Conservation (phyloP, 176 grass and related monocot genomes). For the Oryza longistaminata region DNA sequence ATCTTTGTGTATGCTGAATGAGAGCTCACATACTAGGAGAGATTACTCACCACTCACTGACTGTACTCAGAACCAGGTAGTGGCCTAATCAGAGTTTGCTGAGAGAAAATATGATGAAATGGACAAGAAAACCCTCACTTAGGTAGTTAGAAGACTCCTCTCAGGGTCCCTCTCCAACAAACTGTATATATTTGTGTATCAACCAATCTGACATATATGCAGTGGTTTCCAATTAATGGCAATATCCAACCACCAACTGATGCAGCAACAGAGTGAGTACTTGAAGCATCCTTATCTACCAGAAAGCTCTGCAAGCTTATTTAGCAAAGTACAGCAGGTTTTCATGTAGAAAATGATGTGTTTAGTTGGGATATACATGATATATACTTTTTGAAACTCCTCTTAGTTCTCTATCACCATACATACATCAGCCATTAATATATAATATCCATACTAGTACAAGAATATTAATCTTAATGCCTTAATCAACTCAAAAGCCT, state of each 20-base stretch:
- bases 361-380: conserved; percentile 7
- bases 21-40: conserved; percentile 26
- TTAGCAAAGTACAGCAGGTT: conserved; percentile 32
- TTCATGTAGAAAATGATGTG: conserved; percentile 27
- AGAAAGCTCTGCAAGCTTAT: conserved; percentile 41
- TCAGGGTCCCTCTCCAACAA: conserved; percentile 54
- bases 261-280: conserved; percentile 42
- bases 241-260: conserved; percentile 52
- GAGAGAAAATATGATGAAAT: conserved; percentile 50
- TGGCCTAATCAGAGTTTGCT: conserved; percentile 47
- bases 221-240: conserved; percentile 49
- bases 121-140: conserved; percentile 49
- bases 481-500: not conserved
- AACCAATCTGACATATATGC: conserved; percentile 48
- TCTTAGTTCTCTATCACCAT: conserved; percentile 26
- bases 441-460: not conserved
- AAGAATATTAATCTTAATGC: conserved; percentile 3
- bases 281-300: conserved; percentile 34
- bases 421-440: conserved; percentile 29
- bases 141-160: conserved; percentile 60
- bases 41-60: not conserved
- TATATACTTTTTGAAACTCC: conserved; percentile 3
- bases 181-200: conserved; percentile 52
- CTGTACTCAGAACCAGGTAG: conserved; percentile 17
- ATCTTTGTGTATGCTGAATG: conserved; percentile 28